Conservation (phyloP, 208 protist species). For the Paratrypanosoma confusum region DNA sequence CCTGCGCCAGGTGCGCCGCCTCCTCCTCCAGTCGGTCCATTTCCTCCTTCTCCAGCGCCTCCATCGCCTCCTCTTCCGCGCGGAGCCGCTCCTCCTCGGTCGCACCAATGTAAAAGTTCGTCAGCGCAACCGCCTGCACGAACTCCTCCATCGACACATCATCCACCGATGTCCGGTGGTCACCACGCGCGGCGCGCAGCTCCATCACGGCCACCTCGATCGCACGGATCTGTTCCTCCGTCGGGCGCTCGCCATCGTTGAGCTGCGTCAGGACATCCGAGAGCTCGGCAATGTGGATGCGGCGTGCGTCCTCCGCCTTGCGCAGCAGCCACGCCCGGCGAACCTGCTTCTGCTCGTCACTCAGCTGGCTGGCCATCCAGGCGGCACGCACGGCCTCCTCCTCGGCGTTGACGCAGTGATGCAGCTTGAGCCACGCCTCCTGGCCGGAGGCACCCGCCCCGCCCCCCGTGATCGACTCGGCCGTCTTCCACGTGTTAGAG, state of each 20-base stretch:
- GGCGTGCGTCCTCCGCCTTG: slow-evolving; percentile 11
- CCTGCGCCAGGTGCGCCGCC: slow-evolving; percentile 15
- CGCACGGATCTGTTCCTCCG: slow-evolving; percentile 16
- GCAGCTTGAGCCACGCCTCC: slow-evolving; percentile 16
- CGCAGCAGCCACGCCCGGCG: slow-evolving; percentile 16
- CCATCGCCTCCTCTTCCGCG: slow-evolving; percentile 14
- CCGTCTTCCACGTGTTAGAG: slow-evolving; percentile 16
- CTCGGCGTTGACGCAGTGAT: slow-evolving; percentile 4
- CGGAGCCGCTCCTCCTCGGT: slow-evolving; percentile 14
- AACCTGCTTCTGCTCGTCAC: slow-evolving; percentile 15
- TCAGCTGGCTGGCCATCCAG: slow-evolving; percentile 17
- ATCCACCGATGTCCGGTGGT: slow-evolving; percentile 9
- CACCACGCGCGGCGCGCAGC: slow-evolving; percentile 2
- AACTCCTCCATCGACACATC: slow-evolving; percentile 20
- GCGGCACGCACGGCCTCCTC: slow-evolving; percentile 10
- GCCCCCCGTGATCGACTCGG: slow-evolving; percentile 15
- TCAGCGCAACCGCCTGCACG: slow-evolving; percentile 14
- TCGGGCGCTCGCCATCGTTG: slow-evolving; percentile 22
- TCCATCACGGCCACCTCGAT: slow-evolving; percentile 17
- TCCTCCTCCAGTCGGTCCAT: slow-evolving; percentile 21
- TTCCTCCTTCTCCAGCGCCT: slow-evolving; percentile 15
- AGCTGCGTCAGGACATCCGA: slow-evolving; percentile 14
- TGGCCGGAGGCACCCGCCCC: slow-evolving; percentile 13
- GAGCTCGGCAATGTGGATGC: slow-evolving; percentile 17
- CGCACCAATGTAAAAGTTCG: slow-evolving; percentile 19